Conservation (phyloP, 768 basidiomycete genomes). For the Boletus tylopilopsis region DNA sequence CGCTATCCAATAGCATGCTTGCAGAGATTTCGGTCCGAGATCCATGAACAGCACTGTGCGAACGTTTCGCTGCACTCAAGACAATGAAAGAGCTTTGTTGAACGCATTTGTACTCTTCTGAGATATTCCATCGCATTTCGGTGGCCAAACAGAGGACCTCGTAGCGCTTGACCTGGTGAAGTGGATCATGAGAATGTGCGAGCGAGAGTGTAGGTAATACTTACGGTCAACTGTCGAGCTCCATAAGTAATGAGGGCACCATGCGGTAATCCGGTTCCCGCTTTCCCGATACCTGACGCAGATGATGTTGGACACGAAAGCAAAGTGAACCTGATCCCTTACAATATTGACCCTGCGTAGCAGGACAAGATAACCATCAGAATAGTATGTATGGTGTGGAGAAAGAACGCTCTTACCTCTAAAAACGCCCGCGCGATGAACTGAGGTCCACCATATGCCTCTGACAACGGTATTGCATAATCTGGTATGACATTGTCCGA, state of each 20-base stretch:
- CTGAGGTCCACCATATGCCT: slow-evolving; percentile 24
- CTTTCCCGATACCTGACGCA: slow-evolving; percentile 22
- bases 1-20: slow-evolving; percentile 11
- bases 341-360: slow-evolving; percentile 25
- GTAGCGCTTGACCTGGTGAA: slow-evolving; percentile 22
- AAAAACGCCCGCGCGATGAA: slow-evolving; percentile 27
- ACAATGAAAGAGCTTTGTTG: slow-evolving; percentile 21
- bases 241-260: slow-evolving; percentile 25
- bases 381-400: not conserved
- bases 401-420: slow-evolving; percentile 12
- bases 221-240: slow-evolving; percentile 24
- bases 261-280: slow-evolving; percentile 22
- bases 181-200: not conserved
- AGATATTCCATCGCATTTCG: slow-evolving; percentile 23
- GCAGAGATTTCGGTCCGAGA: not conserved
- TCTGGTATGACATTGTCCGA: slow-evolving; percentile 27
- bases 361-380: not conserved
- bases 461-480: slow-evolving; percentile 27
- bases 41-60: not conserved
- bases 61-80: slow-evolving; percentile 6
- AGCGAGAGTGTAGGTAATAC: not conserved
- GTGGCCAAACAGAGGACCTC: slow-evolving; percentile 30
- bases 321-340: slow-evolving; percentile 1
- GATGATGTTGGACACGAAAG: not conserved
- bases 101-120: not conserved